phyloP scores from a whole-genome alignment of 2,329 filamentous ascomycete genomes.

The Botrytis tulipae region DNA sequence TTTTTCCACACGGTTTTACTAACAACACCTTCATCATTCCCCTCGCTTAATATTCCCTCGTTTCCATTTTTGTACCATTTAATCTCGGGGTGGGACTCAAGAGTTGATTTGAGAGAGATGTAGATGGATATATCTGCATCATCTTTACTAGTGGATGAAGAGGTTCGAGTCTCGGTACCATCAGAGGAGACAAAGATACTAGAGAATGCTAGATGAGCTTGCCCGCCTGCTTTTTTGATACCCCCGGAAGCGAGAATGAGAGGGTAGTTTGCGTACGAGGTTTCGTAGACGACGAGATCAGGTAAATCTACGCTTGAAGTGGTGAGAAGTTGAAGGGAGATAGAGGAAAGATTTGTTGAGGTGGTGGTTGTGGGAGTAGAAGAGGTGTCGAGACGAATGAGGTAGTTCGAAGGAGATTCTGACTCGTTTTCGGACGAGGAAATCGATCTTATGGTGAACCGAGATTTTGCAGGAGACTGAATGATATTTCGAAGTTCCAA shows the following conservation, averaged over 20 bases:
- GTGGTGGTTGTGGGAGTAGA: constrained; percentile 24
- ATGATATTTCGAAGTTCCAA: constrained; percentile 41
- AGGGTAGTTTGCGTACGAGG: constrained; percentile 46
- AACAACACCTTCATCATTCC: constrained; percentile 35
- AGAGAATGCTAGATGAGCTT: constrained; percentile 36
- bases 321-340: constrained; percentile 38
- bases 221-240: constrained; percentile 45
- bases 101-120: constrained; percentile 41
- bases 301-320: constrained; percentile 42
- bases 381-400: constrained; percentile 40
- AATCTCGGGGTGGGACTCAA: constrained; percentile 40
- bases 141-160: constrained; percentile 27
- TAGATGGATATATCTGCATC: constrained; percentile 46
- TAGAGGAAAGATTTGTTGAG: constrained; percentile 23
- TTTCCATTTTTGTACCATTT: constrained; percentile 42
- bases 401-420: constrained; percentile 35
- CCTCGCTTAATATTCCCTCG: constrained; percentile 41
- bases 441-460: constrained; percentile 41
- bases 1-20: constrained; percentile 44
- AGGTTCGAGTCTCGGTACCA: constrained; percentile 32
- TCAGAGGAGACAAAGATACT: constrained; percentile 38
- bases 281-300: constrained; percentile 46
- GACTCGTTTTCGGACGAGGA: constrained; percentile 28
- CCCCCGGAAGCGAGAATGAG: constrained; percentile 43
- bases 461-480: constrained; percentile 41